Base-by-base conservation (phyloP, 2,329 filamentous ascomycete genomes). In the Aspergillus calidoustus region DNA sequence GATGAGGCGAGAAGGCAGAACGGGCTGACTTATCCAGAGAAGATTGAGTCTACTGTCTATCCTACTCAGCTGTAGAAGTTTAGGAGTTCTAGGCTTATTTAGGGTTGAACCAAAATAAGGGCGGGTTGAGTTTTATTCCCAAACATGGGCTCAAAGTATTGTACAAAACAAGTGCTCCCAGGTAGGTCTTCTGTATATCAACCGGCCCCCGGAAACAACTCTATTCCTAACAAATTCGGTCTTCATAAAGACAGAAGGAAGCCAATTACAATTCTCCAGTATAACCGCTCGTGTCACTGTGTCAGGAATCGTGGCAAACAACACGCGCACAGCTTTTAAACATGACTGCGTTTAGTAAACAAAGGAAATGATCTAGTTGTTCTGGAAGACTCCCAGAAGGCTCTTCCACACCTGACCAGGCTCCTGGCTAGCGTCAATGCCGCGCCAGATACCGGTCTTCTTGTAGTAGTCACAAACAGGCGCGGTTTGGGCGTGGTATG, bases 381-480 rank as follows among this genome's bases (percentile, higher is more conserved):
- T 83, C 68, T 89, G 83, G 75, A 99, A 94, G 72, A 97, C 89
- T 73, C 88, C 87, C 66, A 98, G 84, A 78, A 99, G 83, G 78
- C 89, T 92, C 85, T 92, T 93, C 95, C 95, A 99, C 65, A 99
- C 95, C 79, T 93, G 89, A 52, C 92, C 91, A 22, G 95, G 95
- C 82, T 97, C 90, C 84, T 99, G 93, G 83, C 91, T 96, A 67
- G 95, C 95, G 78, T 99, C 95, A 72, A 99, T 87, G 66, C 91
- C 90, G 80, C 90, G 90, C 95, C 95, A 99, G 84, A 99, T 97
- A 70, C 93, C 93, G 54, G 91, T 96, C 82, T 93, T 92, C 83
- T 96, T 91, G 87, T 99, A 99, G 86, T 99, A 99, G 62, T 88
- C 86, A 66, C 97, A 93, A 54, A 99, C 95, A 22, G 95, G 95